Evolutionary conservation across 768 basidiomycete genomes (phyloP), one percentile per base, ranked within the genome.

Genomic region (Amanita exitialis): DNA sequence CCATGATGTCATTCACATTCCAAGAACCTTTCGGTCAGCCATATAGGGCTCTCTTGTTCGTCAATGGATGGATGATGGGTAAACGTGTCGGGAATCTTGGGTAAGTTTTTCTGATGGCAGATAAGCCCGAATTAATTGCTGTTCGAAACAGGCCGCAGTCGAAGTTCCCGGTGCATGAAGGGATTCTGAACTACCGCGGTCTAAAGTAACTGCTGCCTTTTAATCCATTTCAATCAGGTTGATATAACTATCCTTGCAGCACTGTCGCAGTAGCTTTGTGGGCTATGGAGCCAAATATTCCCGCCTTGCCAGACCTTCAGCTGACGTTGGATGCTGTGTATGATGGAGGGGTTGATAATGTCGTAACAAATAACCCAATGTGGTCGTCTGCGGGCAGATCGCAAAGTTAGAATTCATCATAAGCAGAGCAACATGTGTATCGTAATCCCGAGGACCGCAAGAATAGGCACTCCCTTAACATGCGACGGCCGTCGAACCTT

Each of bases 41-140:
- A 20, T 90, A 89, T 58, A 76, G 88, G 13, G 80, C 82, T 3
- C 70, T 79, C 39, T 57, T 91, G 37, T 90, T 86, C 53, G 83
- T 91, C 16, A 90, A 92, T 57, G 90, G 89, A 10, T 92, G 90
- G 90, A 83, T 85, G 78, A 87, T 87, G 78, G 90, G 89, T 7
- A 90, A 90, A 66, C 64, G 81, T 16, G 73, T 84, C n/a, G 80
- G 67, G 12, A 83, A 86, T 58, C 73, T 86, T 1, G 83, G 84
- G 86, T 79, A 54, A 52, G 74, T 62, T 12, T 44, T 9, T 6
- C 13, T 12, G 18, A 21, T 13, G 36, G 15, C 5, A 15, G 21
- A 15, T 35, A 23, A 23, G 34, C 15, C 20, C 7, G 13, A 2
- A 18, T 30, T 30, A 13, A 30, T 32, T 3, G 27, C 15, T 38